Percentiles rank a stretch among this genome's conserved stretches.
phyloP scores from a whole-genome alignment of 371 early-diverging fungal species.

The Syncephalis plumigaleata region DNA sequence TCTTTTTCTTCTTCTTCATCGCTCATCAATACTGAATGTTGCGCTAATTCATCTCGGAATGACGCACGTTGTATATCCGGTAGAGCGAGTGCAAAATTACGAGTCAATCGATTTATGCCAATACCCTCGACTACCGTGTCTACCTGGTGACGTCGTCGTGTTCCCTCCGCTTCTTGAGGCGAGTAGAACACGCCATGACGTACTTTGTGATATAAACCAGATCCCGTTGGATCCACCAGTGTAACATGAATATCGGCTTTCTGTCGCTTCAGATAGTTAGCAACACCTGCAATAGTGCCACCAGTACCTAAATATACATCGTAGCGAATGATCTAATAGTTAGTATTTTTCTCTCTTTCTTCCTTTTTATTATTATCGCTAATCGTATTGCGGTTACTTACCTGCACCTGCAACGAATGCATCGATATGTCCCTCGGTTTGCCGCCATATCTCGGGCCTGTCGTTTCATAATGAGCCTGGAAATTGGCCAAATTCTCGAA shows the following conservation, averaged over 20 bases:
- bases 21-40: too few relatives aligned
- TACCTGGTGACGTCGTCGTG: slow-evolving; percentile 79
- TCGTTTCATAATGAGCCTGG: slow-evolving; percentile 57
- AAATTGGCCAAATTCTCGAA: slow-evolving; percentile 85
- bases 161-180: slow-evolving; percentile 77
- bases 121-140: slow-evolving; percentile 94
- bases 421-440: slow-evolving; percentile 50
- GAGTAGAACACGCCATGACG: slow-evolving; percentile 81
- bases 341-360: not conserved
- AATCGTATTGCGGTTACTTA: too few relatives aligned
- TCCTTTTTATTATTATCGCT: not conserved
- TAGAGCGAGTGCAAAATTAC: slow-evolving; percentile 50
- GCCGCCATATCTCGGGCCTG: slow-evolving; percentile 82
- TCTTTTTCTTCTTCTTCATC: too few relatives aligned
- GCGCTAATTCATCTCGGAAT: too few relatives aligned
- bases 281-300: slow-evolving; percentile 82
- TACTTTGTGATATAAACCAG: slow-evolving; percentile 82
- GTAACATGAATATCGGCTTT: slow-evolving; percentile 40
- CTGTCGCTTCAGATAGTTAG: slow-evolving; percentile 56
- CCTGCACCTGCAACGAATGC: slow-evolving; percentile 76
- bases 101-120: slow-evolving; percentile 86
- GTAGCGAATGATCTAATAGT: not conserved
- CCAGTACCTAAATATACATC: slow-evolving; percentile 49
- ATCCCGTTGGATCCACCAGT: slow-evolving; percentile 87
- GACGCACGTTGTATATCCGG: not conserved